Evolutionary conservation across 129 eudicot species (phyloP).

Genomic region (Flaveria robusta): DNA sequence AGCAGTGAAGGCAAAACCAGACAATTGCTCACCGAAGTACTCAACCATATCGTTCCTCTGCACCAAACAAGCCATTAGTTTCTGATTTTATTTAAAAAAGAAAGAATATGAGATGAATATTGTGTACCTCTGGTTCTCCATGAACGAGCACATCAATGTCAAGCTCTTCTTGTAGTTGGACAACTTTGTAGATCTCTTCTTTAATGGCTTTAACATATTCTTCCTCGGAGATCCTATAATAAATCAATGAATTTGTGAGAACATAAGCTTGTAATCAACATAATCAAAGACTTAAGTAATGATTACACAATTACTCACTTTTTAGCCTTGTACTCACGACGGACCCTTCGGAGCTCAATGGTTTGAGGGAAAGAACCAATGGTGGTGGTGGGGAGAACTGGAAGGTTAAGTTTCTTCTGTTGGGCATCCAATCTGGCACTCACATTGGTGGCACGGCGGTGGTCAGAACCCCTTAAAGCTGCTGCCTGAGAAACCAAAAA

Average conservation of each 20-base stretch:
- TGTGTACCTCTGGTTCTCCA: constrained; percentile 92
- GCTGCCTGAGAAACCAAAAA: constrained; percentile 54
- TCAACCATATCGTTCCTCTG: constrained; percentile 98
- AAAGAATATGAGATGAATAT: not conserved
- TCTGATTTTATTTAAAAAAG: not conserved
- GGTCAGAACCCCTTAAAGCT: constrained; percentile 84
- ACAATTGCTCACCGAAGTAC: constrained; percentile 94
- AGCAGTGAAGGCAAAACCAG: constrained; percentile 94
- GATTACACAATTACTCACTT: constrained; percentile 50
- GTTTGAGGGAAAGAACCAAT: constrained; percentile 99
- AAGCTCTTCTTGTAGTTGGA: constrained; percentile 93
- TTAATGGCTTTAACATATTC: constrained; percentile 72
- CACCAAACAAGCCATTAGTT: constrained; percentile 9
- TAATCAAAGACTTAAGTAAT: not conserved
- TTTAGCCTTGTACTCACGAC: constrained; percentile 97
- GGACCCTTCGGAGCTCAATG: constrained; percentile 85
- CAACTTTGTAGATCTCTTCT: constrained; percentile 88
- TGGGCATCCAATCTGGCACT: constrained; percentile 87
- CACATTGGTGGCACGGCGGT: constrained; percentile 89
- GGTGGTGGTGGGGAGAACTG: constrained; percentile 93
- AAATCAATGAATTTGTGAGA: constrained; percentile 16
- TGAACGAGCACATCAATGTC: constrained; percentile 93
- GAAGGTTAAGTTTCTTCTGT: constrained; percentile 92
- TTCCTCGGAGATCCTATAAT: constrained; percentile 76
- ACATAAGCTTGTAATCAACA: not conserved